A percentile compares a stretch with the other conserved stretches of the same genome.
These are phyloP conservation scores for Plantago coronopus DNA, from an alignment of 305 asterid genomes.

Conservation along the genomic window DNA sequence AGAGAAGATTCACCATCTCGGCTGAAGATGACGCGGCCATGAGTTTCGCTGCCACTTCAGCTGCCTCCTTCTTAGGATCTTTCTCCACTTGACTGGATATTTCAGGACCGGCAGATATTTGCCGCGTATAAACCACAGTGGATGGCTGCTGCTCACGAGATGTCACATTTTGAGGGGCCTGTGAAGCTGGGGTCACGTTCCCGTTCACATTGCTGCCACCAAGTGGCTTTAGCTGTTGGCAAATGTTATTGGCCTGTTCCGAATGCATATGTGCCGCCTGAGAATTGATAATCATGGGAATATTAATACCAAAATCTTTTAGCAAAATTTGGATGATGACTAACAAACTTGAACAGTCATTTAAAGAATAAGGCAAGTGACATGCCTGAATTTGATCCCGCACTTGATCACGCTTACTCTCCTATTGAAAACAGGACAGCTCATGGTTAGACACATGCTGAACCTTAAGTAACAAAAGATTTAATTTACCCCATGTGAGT, in stretches of 20 bases:
- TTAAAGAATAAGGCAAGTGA: slow-evolving; percentile 8
- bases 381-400: slow-evolving; percentile 81
- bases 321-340: no score
- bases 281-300: slow-evolving; percentile 2
- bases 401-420: slow-evolving; percentile 71
- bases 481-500: slow-evolving; percentile 1
- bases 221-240: slow-evolving; percentile 30
- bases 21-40: slow-evolving; percentile 86
- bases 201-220: slow-evolving; percentile 31
- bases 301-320: background rate
- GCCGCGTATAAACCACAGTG: slow-evolving; percentile 56
- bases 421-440: slow-evolving; percentile 38
- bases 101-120: slow-evolving; percentile 36
- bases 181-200: slow-evolving; percentile 32
- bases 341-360: slow-evolving; percentile 2
- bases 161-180: slow-evolving; percentile 29
- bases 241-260: slow-evolving; percentile 50
- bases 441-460: slow-evolving; percentile 18
- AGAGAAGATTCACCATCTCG: slow-evolving; percentile 70
- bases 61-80: slow-evolving; percentile 74
- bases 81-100: slow-evolving; percentile 39
- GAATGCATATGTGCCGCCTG: slow-evolving; percentile 75
- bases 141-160: slow-evolving; percentile 40
- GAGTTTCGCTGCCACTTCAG: slow-evolving; percentile 85
- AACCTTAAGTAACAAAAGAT: slow-evolving; percentile 2